phyloP scores from a whole-genome alignment of 2,329 filamentous ascomycete genomes.

The Clonostachys rosea region DNA sequence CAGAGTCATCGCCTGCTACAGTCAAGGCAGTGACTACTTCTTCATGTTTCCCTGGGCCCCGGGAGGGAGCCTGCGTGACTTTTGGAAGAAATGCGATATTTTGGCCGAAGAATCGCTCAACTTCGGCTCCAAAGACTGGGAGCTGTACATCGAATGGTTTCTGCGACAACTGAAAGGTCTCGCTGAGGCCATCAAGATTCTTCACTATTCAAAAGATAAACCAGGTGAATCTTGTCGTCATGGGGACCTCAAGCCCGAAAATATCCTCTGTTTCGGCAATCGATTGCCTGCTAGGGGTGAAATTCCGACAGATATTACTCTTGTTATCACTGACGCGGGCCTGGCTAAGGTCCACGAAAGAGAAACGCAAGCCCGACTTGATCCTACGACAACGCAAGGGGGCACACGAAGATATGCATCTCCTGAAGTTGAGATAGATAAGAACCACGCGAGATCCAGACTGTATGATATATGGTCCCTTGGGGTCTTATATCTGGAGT shows the following conservation, averaged over 20 bases:
- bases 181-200: background rate
- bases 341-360: background rate
- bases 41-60: too few relatives aligned
- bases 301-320: background rate
- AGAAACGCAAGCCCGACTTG: background rate
- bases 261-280: background rate
- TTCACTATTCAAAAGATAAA: background rate
- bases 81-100: too few relatives aligned
- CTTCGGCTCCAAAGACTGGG: too few relatives aligned
- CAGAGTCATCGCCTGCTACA: too few relatives aligned
- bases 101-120: too few relatives aligned
- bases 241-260: background rate
- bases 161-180: too few relatives aligned
- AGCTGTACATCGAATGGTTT: too few relatives aligned
- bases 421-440: background rate
- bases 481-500: background rate
- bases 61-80: too few relatives aligned
- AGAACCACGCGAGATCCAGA: background rate
- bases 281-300: too few relatives aligned
- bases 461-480: background rate
- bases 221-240: background rate
- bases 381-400: background rate
- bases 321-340: background rate
- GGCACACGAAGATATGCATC: background rate
- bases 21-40: too few relatives aligned